These are phyloP conservation scores for Verticillium zaregamsianum DNA, from an alignment of 2,329 filamentous ascomycete species.

Conservation along the genomic window DNA sequence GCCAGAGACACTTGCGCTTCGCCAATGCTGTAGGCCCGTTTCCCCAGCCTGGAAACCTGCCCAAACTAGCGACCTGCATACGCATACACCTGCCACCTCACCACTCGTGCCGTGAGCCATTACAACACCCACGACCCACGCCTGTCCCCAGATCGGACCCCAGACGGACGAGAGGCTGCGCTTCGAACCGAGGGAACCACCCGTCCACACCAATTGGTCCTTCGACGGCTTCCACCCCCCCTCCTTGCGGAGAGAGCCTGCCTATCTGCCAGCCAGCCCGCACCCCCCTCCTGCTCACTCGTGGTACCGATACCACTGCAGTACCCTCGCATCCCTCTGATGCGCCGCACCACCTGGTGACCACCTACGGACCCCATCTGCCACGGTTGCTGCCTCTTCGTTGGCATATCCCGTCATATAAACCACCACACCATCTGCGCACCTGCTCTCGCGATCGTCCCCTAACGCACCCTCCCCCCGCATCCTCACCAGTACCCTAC, in stretches of 20 bases:
- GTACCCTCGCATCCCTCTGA: slow-evolving; percentile 2
- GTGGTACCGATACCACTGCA: slow-evolving; percentile 7
- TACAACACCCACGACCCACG: slow-evolving; percentile 31
- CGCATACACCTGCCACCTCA: slow-evolving; percentile 37
- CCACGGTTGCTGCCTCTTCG: slow-evolving; percentile 6
- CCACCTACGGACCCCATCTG: slow-evolving; percentile 7
- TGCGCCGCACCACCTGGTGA: slow-evolving; percentile 3
- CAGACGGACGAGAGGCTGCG: slow-evolving; percentile 15
- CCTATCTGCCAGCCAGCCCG: slow-evolving; percentile 3
- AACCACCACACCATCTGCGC: slow-evolving; percentile 5
- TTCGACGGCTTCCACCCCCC: neutral
- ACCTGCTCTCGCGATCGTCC: slow-evolving; percentile 8
- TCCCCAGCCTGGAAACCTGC: slow-evolving; percentile 24
- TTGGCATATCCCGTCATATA: slow-evolving; percentile 10
- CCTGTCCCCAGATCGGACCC: slow-evolving; percentile 27
- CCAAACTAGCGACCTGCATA: slow-evolving; percentile 43
- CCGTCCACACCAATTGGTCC: slow-evolving; percentile 11
- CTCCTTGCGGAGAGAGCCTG: slow-evolving; percentile 6
- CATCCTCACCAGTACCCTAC: slow-evolving; percentile 11
- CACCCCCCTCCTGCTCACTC: slow-evolving; percentile 4
- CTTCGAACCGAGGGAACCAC: slow-evolving; percentile 7
- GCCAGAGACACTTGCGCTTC: slow-evolving; percentile 5
- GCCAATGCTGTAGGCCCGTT: slow-evolving; percentile 18
- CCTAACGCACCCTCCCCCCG: slow-evolving; percentile 10
- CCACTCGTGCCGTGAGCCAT: slow-evolving; percentile 30